A percentile compares a stretch with the other conserved stretches of the same genome.
phyloP scores from a whole-genome alignment of 2,329 filamentous ascomycete species.

The Penicillium sumatraense region DNA sequence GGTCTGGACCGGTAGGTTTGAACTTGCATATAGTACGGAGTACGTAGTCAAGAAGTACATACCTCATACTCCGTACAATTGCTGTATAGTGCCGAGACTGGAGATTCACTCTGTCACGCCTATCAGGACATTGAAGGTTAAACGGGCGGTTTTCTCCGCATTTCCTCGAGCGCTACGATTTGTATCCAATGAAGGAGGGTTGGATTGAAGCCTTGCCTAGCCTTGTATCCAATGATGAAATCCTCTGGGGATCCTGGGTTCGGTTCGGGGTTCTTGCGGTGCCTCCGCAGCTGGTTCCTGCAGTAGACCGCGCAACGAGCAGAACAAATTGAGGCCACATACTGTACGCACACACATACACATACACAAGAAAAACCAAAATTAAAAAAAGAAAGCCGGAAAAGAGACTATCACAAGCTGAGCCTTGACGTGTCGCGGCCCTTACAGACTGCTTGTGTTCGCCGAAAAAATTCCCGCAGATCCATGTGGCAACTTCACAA shows the following conservation, averaged over 20 bases:
- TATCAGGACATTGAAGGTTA: background rate
- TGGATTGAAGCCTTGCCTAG: conserved; percentile 3
- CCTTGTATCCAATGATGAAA: background rate
- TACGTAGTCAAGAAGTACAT: background rate
- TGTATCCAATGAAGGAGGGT: background rate
- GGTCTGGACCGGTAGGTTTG: background rate
- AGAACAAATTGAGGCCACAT: background rate
- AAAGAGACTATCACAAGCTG: conserved; percentile 7
- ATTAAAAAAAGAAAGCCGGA: conserved; percentile 3
- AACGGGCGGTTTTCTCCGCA: background rate
- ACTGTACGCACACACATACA: background rate
- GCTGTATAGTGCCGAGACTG: background rate
- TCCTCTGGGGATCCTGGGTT: background rate
- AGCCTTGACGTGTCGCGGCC: background rate
- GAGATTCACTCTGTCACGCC: background rate
- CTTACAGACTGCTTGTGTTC: background rate
- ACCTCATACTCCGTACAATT: too few relatives aligned
- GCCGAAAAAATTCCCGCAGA: conserved; percentile 4
- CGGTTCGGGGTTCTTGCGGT: conserved; percentile 7
- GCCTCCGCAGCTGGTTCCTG: conserved; percentile 40
- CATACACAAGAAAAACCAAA: background rate
- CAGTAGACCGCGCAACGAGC: conserved; percentile 37
- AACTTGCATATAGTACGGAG: too few relatives aligned
- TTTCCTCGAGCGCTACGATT: background rate
- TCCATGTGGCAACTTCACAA: conserved; percentile 1